phyloP scores from a whole-genome alignment of 306 rosid species.

The Mimosa pudica region DNA sequence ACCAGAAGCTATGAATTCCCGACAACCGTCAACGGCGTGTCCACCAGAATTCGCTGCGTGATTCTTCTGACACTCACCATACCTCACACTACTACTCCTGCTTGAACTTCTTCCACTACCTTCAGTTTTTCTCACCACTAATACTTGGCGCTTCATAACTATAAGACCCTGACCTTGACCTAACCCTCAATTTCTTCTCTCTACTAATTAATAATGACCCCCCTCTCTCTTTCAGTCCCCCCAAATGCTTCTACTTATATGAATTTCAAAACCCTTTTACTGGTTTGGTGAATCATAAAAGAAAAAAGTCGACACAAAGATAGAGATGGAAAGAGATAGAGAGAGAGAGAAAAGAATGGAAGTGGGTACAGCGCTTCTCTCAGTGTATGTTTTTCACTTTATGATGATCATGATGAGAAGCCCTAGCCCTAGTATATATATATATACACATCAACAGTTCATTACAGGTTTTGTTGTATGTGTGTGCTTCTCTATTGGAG shows the following conservation, averaged over 20 bases:
- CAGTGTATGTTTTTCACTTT: slow-evolving; percentile 16
- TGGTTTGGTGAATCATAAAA: slow-evolving; percentile 21
- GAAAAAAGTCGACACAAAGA: slow-evolving; percentile 18
- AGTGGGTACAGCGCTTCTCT: neutral
- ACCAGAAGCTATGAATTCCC: slow-evolving; percentile 87
- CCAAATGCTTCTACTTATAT: slow-evolving; percentile 5
- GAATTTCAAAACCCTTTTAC: neutral
- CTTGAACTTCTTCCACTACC: slow-evolving; percentile 38
- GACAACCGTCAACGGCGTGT: slow-evolving; percentile 86
- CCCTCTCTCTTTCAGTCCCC: slow-evolving; percentile 17
- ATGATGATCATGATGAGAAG: slow-evolving; percentile 38
- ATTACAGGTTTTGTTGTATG: neutral
- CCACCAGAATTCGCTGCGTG: slow-evolving; percentile 93
- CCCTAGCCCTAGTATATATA: slow-evolving; percentile 75
- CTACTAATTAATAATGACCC: too few species aligned
- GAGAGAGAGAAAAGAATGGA: neutral
- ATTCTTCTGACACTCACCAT: slow-evolving; percentile 92
- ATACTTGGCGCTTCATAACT: slow-evolving; percentile 83
- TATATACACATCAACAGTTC: slow-evolving; percentile 53
- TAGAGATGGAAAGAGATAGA: neutral
- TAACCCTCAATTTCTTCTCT: neutral
- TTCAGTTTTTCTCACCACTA: slow-evolving; percentile 60
- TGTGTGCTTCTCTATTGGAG: neutral
- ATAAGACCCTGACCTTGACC: slow-evolving; percentile 14
- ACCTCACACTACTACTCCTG: slow-evolving; percentile 52